These are phyloP conservation scores for Ceratocystis diversiconidia DNA, from an alignment of 2,329 filamentous ascomycete species.

Conservation along the genomic window DNA sequence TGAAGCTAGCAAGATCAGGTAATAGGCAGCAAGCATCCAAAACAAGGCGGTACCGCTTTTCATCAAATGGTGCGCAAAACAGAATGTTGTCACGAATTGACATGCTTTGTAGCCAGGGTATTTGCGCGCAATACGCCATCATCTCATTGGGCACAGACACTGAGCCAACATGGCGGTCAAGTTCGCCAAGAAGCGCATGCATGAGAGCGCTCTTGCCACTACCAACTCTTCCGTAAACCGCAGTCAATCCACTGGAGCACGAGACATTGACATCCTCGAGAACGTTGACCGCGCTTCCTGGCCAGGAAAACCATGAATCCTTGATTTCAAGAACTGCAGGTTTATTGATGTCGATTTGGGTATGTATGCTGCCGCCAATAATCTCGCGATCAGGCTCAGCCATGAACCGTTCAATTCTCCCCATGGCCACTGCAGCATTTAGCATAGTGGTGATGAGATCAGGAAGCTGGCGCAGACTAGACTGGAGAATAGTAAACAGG, in stretches of 20 bases:
- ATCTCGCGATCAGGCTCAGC: conserved; percentile 60
- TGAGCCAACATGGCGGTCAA: conserved; percentile 48
- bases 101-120: conserved; percentile 52
- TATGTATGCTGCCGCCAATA: conserved; percentile 21
- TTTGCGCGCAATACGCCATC: conserved; percentile 43
- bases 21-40: conserved; percentile 46
- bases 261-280: conserved; percentile 33
- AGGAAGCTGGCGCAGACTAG: conserved; percentile 59
- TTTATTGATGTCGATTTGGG: conserved; percentile 21
- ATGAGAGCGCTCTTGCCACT: conserved; percentile 48
- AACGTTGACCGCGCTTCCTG: conserved; percentile 42
- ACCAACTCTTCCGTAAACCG: conserved; percentile 46
- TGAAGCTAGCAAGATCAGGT: conserved; percentile 42
- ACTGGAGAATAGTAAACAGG: conserved; percentile 62
- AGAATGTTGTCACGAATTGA: conserved; percentile 51
- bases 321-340: conserved; percentile 37
- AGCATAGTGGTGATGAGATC: conserved; percentile 60
- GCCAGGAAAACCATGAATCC: conserved; percentile 65
- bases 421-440: conserved; percentile 71
- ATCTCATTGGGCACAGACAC: conserved; percentile 35
- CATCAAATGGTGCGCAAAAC: conserved; percentile 44
- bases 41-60: conserved; percentile 41
- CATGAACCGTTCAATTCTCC: conserved; percentile 77
- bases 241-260: conserved; percentile 37
- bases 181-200: conserved; percentile 44